Evolutionary conservation across 495 filamentous ascomycete genomes (phyloP).

Genomic region (Achaetomiella virescens): DNA sequence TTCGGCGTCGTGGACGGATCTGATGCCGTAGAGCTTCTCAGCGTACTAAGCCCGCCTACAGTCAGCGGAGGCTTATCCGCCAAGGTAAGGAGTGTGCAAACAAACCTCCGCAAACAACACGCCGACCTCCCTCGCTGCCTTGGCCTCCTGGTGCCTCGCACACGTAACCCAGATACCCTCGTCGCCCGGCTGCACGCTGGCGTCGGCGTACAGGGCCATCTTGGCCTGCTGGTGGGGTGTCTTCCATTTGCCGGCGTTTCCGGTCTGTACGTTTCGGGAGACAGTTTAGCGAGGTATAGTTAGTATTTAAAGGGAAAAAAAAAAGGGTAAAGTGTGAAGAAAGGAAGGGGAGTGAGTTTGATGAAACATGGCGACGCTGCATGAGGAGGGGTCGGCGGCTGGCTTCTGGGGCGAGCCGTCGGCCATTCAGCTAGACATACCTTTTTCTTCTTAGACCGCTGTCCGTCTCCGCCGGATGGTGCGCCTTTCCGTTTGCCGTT

Average conservation of each 20-base stretch:
- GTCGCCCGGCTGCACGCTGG: conserved; percentile 64
- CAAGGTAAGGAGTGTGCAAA: neutral
- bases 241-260: conserved; percentile 49
- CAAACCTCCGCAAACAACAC: conserved; percentile 70
- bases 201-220: conserved; percentile 24
- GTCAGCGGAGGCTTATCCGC: too few relatives aligned
- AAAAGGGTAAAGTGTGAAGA: too few relatives aligned
- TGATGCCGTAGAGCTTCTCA: conserved; percentile 52
- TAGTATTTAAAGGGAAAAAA: too few relatives aligned
- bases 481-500: conserved; percentile 26
- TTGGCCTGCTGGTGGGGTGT: conserved; percentile 48
- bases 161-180: conserved; percentile 87
- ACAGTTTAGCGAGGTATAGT: too few relatives aligned
- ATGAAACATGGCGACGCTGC: too few relatives aligned
- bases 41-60: too few relatives aligned
- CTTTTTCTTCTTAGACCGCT: conserved; percentile 30
- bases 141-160: conserved; percentile 69
- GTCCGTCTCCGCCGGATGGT: conserved; percentile 11
- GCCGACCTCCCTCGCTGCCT: conserved; percentile 65
- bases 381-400: neutral
- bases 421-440: conserved; percentile 9
- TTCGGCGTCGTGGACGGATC: conserved; percentile 20
- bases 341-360: too few relatives aligned
- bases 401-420: too few relatives aligned
- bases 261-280: conserved; percentile 34